Conservation (phyloP, 768 basidiomycete species). For the Pleurotus tuber-regium region DNA sequence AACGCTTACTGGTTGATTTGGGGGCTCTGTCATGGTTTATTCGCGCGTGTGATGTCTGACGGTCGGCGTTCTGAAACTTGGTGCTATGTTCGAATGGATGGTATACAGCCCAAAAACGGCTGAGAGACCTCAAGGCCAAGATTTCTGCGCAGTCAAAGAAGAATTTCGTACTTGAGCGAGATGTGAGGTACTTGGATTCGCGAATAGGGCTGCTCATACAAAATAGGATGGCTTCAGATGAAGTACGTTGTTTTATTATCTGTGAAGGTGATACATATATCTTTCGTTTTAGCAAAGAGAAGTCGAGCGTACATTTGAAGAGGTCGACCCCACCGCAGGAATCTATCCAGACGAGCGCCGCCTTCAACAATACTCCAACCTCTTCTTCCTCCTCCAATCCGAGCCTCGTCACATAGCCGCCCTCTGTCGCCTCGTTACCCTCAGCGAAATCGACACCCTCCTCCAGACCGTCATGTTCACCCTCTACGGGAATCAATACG, state of each 20-base stretch:
- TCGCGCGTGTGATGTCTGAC: too few relatives aligned
- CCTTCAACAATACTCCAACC: constrained; percentile 93
- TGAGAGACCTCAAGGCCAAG: constrained; percentile 94
- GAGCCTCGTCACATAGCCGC: constrained; percentile 96
- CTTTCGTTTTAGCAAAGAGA: constrained; percentile 93
- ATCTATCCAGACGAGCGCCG: constrained; percentile 94
- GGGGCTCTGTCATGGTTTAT: constrained; percentile 11
- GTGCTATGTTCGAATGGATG: too few relatives aligned
- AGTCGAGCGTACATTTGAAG: constrained; percentile 92
- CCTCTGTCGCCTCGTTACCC: constrained; percentile 91
- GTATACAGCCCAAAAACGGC: constrained; percentile 84
- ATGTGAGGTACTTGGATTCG: constrained; percentile 96
- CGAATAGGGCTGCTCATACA: constrained; percentile 96
- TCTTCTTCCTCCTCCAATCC: constrained; percentile 97
- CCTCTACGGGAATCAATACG: constrained; percentile 98
- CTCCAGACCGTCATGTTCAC: constrained; percentile 99
- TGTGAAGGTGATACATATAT: too few relatives aligned
- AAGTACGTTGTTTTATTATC: constrained; percentile 50
- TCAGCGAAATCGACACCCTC: constrained; percentile 96
- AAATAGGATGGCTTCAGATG: constrained; percentile 95
- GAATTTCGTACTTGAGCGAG: constrained; percentile 98
- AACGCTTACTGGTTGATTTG: background rate
- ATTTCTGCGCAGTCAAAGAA: constrained; percentile 99
- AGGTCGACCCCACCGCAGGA: constrained; percentile 88
- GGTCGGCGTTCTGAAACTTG: too few relatives aligned